phyloP scores from a whole-genome alignment of 345 rosid species.

The Hibiscus trionum region DNA sequence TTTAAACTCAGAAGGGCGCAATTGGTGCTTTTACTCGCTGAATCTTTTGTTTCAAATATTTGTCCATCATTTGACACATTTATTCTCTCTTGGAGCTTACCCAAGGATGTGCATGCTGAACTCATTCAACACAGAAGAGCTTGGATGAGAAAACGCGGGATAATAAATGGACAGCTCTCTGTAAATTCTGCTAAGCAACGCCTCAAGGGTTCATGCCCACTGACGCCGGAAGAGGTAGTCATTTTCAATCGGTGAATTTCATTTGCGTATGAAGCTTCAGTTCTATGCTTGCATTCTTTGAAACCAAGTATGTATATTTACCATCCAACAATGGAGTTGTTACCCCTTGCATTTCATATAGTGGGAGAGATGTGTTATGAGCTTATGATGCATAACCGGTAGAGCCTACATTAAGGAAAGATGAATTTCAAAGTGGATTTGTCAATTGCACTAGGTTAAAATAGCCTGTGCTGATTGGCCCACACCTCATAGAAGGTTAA shows the following conservation, averaged over 20 bases:
- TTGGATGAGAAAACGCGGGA: slow-evolving; percentile 82
- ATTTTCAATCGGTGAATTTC: background rate
- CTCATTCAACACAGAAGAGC: slow-evolving; percentile 92
- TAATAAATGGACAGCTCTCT: slow-evolving; percentile 68
- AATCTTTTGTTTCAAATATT: slow-evolving; percentile 11
- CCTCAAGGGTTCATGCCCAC: slow-evolving; percentile 70
- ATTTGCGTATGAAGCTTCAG: background rate
- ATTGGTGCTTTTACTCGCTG: slow-evolving; percentile 10
- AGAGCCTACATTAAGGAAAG: no score
- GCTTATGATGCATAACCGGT: no score
- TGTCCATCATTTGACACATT: slow-evolving; percentile 17
- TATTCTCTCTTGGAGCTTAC: slow-evolving; percentile 47
- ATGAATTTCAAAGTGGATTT: no score
- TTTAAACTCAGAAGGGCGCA: slow-evolving; percentile 11
- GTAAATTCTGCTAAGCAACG: slow-evolving; percentile 61
- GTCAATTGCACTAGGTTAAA: no score
- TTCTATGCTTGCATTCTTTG: background rate
- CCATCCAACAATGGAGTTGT: background rate
- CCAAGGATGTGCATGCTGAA: slow-evolving; percentile 92
- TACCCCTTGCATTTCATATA: background rate
- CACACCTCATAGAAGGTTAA: background rate
- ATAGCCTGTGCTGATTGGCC: no score
- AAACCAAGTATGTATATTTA: background rate
- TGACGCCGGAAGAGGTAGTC: slow-evolving; percentile 86
- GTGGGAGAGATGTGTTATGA: no score